Percentiles rank a stretch among this genome's conserved stretches.
These are phyloP conservation scores for Neurospora terricola DNA, from an alignment of 495 filamentous ascomycete species.

Conservation along the genomic window DNA sequence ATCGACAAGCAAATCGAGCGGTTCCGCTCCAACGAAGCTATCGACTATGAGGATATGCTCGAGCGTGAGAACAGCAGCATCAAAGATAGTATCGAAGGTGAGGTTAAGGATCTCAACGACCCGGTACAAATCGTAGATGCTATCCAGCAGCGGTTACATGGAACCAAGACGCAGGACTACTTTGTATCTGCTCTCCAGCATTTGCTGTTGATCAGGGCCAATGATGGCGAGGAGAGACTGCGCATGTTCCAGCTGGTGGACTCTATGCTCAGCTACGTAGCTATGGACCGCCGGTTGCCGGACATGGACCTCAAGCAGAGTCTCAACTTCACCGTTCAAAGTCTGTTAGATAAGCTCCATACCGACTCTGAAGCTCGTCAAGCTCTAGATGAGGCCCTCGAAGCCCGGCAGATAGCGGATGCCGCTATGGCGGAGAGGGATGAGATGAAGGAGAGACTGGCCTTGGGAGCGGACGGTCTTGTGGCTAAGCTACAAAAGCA, in stretches of 20 bases:
- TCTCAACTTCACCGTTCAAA: conserved; percentile 95
- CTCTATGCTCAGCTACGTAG: conserved; percentile 95
- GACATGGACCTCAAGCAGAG: conserved; percentile 97
- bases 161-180: conserved; percentile 81
- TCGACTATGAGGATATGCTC: conserved; percentile 95
- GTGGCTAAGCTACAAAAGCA: conserved; percentile 90
- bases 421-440: conserved; percentile 92
- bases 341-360: conserved; percentile 84
- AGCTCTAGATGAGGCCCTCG: conserved; percentile 79
- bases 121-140: conserved; percentile 88
- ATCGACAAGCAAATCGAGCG: conserved; percentile 97
- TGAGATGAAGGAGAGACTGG: conserved; percentile 88
- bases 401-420: conserved; percentile 85
- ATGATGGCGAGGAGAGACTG: conserved; percentile 82
- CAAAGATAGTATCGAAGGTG: conserved; percentile 81
- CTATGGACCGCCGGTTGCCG: conserved; percentile 91
- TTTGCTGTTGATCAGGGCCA: conserved; percentile 85
- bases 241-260: conserved; percentile 98
- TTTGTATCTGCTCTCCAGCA: conserved; percentile 94
- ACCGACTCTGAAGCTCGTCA: conserved; percentile 91
- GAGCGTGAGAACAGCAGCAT: conserved; percentile 85
- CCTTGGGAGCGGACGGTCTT: conserved; percentile 85
- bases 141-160: conserved; percentile 77
- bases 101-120: conserved; percentile 90
- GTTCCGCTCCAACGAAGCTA: conserved; percentile 87